Conservation (phyloP, 257 asterid genomes). For the Eustoma russellianum region DNA sequence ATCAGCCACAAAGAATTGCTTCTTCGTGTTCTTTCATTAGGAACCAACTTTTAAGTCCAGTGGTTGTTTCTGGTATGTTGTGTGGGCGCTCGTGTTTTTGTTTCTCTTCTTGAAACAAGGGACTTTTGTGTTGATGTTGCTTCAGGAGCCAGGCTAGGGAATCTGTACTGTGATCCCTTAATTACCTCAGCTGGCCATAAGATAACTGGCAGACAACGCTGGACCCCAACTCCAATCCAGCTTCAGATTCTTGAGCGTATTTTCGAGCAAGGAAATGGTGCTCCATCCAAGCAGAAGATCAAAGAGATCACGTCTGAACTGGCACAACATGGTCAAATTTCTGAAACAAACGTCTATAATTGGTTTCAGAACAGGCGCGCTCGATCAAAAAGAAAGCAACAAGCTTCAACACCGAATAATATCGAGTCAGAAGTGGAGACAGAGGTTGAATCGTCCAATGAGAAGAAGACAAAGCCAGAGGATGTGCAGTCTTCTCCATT, state of each 20-base stretch:
- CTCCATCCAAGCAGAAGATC: slow-evolving; percentile 95
- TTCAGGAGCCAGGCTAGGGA: slow-evolving; percentile 83
- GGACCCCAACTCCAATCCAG: slow-evolving; percentile 95
- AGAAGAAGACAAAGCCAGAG: slow-evolving; percentile 72
- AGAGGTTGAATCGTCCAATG: slow-evolving; percentile 88
- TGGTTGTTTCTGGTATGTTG: too few species aligned
- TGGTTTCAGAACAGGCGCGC: slow-evolving; percentile 99
- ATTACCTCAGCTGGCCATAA: slow-evolving; percentile 71
- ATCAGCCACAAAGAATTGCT: too few species aligned
- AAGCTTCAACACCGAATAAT: slow-evolving; percentile 43
- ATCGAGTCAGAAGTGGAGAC: slow-evolving; percentile 85
- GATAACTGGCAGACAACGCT: slow-evolving; percentile 81
- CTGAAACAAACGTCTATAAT: slow-evolving; percentile 93
- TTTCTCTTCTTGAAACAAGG: too few species aligned
- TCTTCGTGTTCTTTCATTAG: too few species aligned
- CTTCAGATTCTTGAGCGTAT: slow-evolving; percentile 95
- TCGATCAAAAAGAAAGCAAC: slow-evolving; percentile 90
- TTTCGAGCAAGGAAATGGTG: slow-evolving; percentile 88
- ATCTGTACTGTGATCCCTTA: slow-evolving; percentile 66
- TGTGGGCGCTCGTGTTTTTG: too few species aligned
- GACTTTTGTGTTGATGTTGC: neutral
- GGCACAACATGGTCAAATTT: slow-evolving; percentile 92
- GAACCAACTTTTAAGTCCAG: too few species aligned
- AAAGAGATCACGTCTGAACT: slow-evolving; percentile 82
- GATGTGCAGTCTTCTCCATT: slow-evolving; percentile 48